Conservation (phyloP, 257 asterid species). For the Marsdenia floribunda region DNA sequence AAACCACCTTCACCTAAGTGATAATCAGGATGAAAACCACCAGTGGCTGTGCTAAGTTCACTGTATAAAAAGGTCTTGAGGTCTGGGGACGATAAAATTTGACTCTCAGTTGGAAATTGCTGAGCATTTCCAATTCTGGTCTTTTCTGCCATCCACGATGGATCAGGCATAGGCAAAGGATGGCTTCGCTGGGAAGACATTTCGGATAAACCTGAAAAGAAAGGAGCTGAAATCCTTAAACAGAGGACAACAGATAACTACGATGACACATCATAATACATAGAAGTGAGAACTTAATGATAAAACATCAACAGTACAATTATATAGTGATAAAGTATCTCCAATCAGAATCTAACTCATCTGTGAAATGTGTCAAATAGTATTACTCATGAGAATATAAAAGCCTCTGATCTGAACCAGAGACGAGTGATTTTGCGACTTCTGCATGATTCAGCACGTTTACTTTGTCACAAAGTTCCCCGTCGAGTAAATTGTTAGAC, state of each 20-base stretch:
- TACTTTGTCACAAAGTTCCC: neutral
- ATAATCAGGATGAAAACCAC: slow-evolving; percentile 18
- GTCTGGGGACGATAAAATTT: slow-evolving; percentile 33
- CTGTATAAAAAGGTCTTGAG: slow-evolving; percentile 29
- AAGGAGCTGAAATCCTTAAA: neutral
- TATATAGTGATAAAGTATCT: neutral
- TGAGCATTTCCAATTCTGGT: slow-evolving; percentile 17
- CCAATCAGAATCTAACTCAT: neutral
- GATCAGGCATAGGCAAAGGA: slow-evolving; percentile 35
- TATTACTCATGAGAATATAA: neutral
- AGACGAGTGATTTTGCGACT: too few species aligned
- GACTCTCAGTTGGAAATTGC: slow-evolving; percentile 24
- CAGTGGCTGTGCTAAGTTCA: slow-evolving; percentile 32
- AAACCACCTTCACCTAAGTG: slow-evolving; percentile 48
- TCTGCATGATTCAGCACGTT: too few species aligned
- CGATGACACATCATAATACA: neutral
- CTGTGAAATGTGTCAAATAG: neutral
- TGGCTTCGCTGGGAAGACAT: slow-evolving; percentile 22
- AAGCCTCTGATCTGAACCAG: neutral
- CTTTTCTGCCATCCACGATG: neutral
- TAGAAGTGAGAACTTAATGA: neutral
- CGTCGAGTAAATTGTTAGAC: neutral
- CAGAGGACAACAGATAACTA: neutral
- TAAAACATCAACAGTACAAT: too few species aligned
- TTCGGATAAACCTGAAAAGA: slow-evolving; percentile 17